A percentile compares a stretch with the other conserved stretches of the same genome.
These are phyloP conservation scores for Quercus aquifolioides DNA, from an alignment of 306 rosid species.

Conservation along the genomic window DNA sequence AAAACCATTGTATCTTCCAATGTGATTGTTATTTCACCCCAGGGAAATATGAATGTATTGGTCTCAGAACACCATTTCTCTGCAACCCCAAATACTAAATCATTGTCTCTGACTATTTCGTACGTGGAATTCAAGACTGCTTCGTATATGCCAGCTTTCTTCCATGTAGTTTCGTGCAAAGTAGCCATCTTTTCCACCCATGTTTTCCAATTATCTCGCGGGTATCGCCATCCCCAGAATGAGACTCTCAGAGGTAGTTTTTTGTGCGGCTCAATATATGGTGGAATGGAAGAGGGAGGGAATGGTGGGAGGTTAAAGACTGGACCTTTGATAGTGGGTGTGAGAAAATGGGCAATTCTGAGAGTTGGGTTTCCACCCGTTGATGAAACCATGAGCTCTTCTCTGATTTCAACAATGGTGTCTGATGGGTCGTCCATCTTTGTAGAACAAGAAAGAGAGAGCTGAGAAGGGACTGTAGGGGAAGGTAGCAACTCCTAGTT, in stretches of 20 bases:
- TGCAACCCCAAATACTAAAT: conserved; percentile 23
- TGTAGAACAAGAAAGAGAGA: too few species aligned
- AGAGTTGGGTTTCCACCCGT: conserved; percentile 32
- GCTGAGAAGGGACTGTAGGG: too few species aligned
- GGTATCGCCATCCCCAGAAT: conserved; percentile 26
- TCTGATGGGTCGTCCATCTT: conserved; percentile 18
- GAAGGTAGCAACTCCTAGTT: too few species aligned
- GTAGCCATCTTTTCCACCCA: conserved; percentile 36
- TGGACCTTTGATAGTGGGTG: conserved; percentile 24
- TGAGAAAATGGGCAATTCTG: conserved; percentile 42
- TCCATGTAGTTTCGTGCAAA: conserved; percentile 33
- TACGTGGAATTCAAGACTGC: conserved; percentile 36
- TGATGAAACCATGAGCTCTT: conserved; percentile 50
- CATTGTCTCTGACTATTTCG: not conserved
- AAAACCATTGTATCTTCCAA: conserved; percentile 51
- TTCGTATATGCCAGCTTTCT: conserved; percentile 39
- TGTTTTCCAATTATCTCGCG: conserved; percentile 3
- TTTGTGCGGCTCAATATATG: not conserved
- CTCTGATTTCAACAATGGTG: conserved; percentile 28
- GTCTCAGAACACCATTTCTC: conserved; percentile 50
- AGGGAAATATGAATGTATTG: conserved; percentile 39
- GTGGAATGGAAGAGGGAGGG: not conserved
- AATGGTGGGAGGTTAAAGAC: not conserved
- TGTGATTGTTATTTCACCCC: conserved; percentile 56
- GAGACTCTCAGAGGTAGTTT: conserved; percentile 12